Evolutionary conservation across 768 basidiomycete species (phyloP).

Genomic region (Tricholomella constricta): DNA sequence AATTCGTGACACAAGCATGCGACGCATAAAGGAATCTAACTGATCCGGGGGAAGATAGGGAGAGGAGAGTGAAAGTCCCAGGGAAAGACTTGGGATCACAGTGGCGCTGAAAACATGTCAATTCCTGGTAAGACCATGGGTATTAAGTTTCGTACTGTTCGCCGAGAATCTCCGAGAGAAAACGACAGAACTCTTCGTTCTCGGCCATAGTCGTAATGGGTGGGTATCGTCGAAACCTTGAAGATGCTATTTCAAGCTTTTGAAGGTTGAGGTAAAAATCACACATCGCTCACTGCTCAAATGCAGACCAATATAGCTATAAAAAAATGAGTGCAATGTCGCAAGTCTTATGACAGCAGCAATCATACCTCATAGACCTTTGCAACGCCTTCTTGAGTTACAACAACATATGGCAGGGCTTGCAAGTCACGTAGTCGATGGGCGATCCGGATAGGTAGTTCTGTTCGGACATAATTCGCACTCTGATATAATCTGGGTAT

Average conservation of each 20-base stretch:
- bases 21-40: slow-evolving; percentile 84
- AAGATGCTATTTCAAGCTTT: neutral
- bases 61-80: slow-evolving; percentile 85
- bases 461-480: slow-evolving; percentile 88
- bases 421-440: slow-evolving; percentile 89
- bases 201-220: slow-evolving; percentile 70
- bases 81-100: slow-evolving; percentile 79
- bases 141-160: slow-evolving; percentile 64
- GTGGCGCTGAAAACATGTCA: slow-evolving; percentile 49
- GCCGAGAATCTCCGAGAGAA: slow-evolving; percentile 61
- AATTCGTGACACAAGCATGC: slow-evolving; percentile 90
- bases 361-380: slow-evolving; percentile 78
- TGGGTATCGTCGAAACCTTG: slow-evolving; percentile 73
- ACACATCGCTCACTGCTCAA: slow-evolving; percentile 62
- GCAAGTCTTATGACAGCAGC: neutral
- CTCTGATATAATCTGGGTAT: slow-evolving; percentile 52
- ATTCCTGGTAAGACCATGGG: slow-evolving; percentile 3
- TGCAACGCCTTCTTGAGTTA: slow-evolving; percentile 81
- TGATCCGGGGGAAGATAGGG: slow-evolving; percentile 75
- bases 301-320: slow-evolving; percentile 87
- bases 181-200: slow-evolving; percentile 78
- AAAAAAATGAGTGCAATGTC: slow-evolving; percentile 5
- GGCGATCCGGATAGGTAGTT: slow-evolving; percentile 85
- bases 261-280: neutral
- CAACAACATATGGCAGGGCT: slow-evolving; percentile 81